These are phyloP conservation scores for Begonia fuchsioides DNA, from an alignment of 306 rosid species.

Conservation along the genomic window DNA sequence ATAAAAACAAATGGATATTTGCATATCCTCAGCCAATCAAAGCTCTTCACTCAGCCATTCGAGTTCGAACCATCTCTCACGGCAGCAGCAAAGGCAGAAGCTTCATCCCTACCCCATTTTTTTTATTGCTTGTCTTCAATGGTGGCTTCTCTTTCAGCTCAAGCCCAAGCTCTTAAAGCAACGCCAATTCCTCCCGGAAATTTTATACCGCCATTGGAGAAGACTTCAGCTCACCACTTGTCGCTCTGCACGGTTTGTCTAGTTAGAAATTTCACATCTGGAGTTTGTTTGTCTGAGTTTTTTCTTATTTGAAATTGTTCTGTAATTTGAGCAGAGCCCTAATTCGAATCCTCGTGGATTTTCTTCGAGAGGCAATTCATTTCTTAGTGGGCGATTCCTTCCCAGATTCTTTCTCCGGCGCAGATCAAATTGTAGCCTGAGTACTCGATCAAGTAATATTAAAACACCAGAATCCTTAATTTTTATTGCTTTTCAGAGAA, in stretches of 20 bases:
- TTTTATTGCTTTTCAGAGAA: neutral
- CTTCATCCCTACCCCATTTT: neutral
- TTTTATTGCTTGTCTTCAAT: conserved; percentile 21
- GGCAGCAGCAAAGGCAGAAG: neutral
- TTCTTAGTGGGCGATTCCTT: conserved; percentile 42
- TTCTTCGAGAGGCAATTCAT: conserved; percentile 39
- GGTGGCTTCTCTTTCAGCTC: conserved; percentile 41
- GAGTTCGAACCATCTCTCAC: neutral
- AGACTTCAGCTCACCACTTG: conserved; percentile 20
- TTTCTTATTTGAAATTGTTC: neutral
- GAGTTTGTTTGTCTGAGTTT: neutral
- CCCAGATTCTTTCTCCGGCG: conserved; percentile 23
- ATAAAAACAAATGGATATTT: too few relatives aligned
- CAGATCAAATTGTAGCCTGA: conserved; percentile 19
- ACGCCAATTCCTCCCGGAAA: conserved; percentile 13
- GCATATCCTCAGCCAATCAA: too few relatives aligned
- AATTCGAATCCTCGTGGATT: conserved; percentile 28
- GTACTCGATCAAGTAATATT: conserved; percentile 34
- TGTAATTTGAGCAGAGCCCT: conserved; percentile 17
- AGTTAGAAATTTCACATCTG: too few relatives aligned
- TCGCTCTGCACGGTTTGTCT: conserved; percentile 27
- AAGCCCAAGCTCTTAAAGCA: conserved; percentile 21
- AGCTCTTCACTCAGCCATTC: too few relatives aligned
- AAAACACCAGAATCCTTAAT: neutral
- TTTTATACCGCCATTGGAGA: conserved; percentile 10